phyloP scores from a whole-genome alignment of 2,329 filamentous ascomycete genomes.

The Chaetomium globosum region DNA sequence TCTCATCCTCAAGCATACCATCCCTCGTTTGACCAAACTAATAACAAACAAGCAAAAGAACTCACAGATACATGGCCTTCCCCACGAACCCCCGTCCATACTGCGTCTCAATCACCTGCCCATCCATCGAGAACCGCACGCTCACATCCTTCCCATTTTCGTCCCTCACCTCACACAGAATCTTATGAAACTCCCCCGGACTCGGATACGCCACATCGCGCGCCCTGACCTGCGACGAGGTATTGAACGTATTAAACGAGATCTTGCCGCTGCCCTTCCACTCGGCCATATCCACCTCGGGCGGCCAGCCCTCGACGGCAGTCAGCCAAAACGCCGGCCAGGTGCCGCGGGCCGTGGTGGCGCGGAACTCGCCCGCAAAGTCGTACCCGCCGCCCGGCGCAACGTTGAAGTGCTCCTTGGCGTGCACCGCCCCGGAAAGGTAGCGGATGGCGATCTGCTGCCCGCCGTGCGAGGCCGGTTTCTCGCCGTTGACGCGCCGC shows the following conservation, averaged over 20 bases:
- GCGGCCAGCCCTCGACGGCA: constrained; percentile 58
- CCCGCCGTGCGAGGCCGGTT: constrained; percentile 44
- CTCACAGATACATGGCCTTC: constrained; percentile 50
- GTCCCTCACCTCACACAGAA: constrained; percentile 55
- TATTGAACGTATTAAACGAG: constrained; percentile 59
- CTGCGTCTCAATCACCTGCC: constrained; percentile 52
- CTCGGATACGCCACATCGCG: constrained; percentile 53
- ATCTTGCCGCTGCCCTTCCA: constrained; percentile 63
- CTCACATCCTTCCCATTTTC: constrained; percentile 54
- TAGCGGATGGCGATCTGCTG: constrained; percentile 54
- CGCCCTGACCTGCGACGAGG: constrained; percentile 50
- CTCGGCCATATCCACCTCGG: constrained; percentile 63
- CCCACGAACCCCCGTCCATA: constrained; percentile 54
- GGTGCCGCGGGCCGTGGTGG: constrained; percentile 49
- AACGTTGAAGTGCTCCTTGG: constrained; percentile 47
- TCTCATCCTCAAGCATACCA: neutral
- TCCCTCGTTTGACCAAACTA: neutral
- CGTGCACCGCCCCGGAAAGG: constrained; percentile 51
- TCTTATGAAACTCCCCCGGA: constrained; percentile 52
- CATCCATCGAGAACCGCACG: constrained; percentile 60
- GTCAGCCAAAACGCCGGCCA: constrained; percentile 65
- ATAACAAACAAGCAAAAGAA: constrained; percentile 9
- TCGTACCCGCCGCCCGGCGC: constrained; percentile 46
- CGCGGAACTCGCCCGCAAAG: constrained; percentile 47
- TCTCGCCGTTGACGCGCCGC: constrained; percentile 48